Conservation (phyloP, 257 asterid genomes). For the Jacaranda mimosifolia region DNA sequence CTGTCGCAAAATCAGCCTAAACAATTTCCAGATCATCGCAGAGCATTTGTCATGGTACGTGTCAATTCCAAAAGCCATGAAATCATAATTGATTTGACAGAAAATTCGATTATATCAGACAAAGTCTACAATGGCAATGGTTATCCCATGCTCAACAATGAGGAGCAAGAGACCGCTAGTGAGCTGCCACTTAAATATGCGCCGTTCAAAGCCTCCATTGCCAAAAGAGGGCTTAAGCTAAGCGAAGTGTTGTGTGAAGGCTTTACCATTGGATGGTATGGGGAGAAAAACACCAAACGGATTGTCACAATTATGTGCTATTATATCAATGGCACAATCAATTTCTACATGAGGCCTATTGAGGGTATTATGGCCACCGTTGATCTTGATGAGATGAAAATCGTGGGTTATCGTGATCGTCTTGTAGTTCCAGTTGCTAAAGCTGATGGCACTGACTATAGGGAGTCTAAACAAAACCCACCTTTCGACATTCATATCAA, state of each 20-base stretch:
- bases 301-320: slow-evolving; percentile 44
- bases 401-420: slow-evolving; percentile 46
- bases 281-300: slow-evolving; percentile 45
- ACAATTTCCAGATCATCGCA: slow-evolving; percentile 35
- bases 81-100: slow-evolving; percentile 44
- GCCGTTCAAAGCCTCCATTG: slow-evolving; percentile 52
- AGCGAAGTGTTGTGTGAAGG: slow-evolving; percentile 48
- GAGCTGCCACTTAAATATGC: slow-evolving; percentile 40
- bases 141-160: slow-evolving; percentile 48
- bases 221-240: slow-evolving; percentile 53
- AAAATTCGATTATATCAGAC: slow-evolving; percentile 39
- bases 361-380: slow-evolving; percentile 52
- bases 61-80: slow-evolving; percentile 42
- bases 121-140: slow-evolving; percentile 51
- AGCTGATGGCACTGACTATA: slow-evolving; percentile 52
- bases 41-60: slow-evolving; percentile 48
- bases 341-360: slow-evolving; percentile 64
- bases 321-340: slow-evolving; percentile 54
- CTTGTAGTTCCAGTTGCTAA: slow-evolving; percentile 50
- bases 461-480: slow-evolving; percentile 38
- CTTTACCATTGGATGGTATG: slow-evolving; percentile 57
- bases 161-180: slow-evolving; percentile 44
- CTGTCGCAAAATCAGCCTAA: background rate
- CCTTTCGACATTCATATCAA: slow-evolving; percentile 18
- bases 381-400: slow-evolving; percentile 58